Evolutionary conservation across 306 rosid species (phyloP).

Genomic region (Vigna hirtella): DNA sequence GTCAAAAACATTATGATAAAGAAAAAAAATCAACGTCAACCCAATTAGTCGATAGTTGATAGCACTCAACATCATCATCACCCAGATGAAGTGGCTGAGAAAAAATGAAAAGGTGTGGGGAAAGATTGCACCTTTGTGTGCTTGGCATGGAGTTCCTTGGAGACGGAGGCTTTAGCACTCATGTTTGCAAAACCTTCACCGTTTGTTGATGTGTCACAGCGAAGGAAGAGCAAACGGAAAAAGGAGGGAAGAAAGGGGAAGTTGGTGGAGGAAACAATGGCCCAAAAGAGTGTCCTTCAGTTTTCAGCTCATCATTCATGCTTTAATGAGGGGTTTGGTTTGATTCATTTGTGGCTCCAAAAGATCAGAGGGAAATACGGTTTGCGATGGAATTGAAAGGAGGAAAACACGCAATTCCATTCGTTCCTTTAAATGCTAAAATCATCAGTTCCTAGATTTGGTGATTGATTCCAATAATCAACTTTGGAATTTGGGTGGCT

Average conservation of each 20-base stretch:
- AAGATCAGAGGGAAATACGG: slow-evolving; percentile 51
- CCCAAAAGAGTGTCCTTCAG: neutral
- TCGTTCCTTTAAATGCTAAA: neutral
- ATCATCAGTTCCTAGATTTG: neutral
- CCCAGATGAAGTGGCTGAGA: neutral
- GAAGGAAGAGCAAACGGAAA: slow-evolving; percentile 39
- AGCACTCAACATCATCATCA: neutral
- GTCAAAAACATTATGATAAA: neutral
- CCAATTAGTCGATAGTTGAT: neutral
- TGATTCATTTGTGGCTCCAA: slow-evolving; percentile 41
- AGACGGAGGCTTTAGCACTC: slow-evolving; percentile 78
- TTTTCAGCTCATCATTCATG: neutral
- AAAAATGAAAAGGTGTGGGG: neutral
- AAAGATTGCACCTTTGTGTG: slow-evolving; percentile 63
- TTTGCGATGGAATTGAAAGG: slow-evolving; percentile 9
- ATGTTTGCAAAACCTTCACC: slow-evolving; percentile 55
- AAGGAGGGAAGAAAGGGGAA: neutral
- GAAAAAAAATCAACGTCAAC: slow-evolving; percentile 3
- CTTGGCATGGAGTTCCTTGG: slow-evolving; percentile 88
- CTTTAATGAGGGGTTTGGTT: neutral
- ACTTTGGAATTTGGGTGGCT: slow-evolving; percentile 14
- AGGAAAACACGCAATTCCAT: slow-evolving; percentile 37
- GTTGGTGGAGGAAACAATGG: neutral
- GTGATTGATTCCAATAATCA: neutral
- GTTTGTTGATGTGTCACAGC: slow-evolving; percentile 20